Evolutionary conservation across 257 asterid species (phyloP), one percentile per base, ranked within the genome.

Genomic region (Solanum piurae): DNA sequence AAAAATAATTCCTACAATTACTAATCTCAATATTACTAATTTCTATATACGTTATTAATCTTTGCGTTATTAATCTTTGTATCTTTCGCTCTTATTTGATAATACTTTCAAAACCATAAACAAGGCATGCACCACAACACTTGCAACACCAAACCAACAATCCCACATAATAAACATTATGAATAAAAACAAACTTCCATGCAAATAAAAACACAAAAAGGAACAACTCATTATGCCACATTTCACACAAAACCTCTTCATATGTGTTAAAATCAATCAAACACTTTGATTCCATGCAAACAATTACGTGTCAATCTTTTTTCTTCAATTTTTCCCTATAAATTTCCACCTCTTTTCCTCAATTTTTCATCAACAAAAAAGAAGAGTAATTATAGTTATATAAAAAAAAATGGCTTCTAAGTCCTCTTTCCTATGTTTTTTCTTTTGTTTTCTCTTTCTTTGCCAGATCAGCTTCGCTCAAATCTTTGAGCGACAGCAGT

Each of bases 391-490:
- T 13, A 13, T 3, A 69, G 23, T 71, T 27, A 7, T 6, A 7
- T 6, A 13, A 23, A 38, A 12, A 37, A 5, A 46, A 80, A 80
- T 80, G 85, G 20, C 68, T 80, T 80, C 37, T 2, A 80, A 29
- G 0, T 46, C 85, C 69, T 46, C 85, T 44, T 33, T 86, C 74
- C 72, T 91, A 33, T 62, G 91, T 68, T 79, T 86, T 49, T 37
- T 40, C 42, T 49, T 88, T n/a, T 44, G 87, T 83, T 58, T 88
- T 21, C 83, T 91, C 20, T 38, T 89, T 83, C 42, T 89, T 23
- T n/a, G 89, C 74, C 90, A 88, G 42, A 86, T 83, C 25, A 88
- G 87, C 86, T 4, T 73, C 4, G 94, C 92, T 9, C 93, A 90
- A 33, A 38, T 90, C 11, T 92, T 85, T 4, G 90, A 86, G 4